Conservation (phyloP, 2,329 filamentous ascomycete genomes). For the Fusarium fracticaudum region DNA sequence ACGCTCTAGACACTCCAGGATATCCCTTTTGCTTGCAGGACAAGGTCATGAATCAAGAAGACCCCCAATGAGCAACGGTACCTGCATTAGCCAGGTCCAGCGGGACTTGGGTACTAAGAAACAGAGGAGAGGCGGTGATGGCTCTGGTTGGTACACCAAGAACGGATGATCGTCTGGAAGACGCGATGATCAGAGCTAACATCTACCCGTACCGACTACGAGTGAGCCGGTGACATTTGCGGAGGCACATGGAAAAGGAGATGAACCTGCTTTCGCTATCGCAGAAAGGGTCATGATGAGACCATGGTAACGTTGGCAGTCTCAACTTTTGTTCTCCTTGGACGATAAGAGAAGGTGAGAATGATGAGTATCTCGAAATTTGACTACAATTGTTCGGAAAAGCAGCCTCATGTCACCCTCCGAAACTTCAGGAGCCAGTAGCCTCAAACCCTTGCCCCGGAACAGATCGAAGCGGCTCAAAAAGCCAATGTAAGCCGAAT, state of each 20-base stretch:
- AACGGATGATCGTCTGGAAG: conserved; percentile 1
- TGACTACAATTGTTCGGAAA: background rate
- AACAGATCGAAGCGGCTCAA: conserved; percentile 11
- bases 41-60: conserved; percentile 29
- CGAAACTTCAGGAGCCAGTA: background rate
- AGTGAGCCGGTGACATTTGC: background rate
- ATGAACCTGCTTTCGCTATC: background rate
- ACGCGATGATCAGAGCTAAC: conserved; percentile 14
- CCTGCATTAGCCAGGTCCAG: conserved; percentile 32
- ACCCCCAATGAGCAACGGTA: conserved; percentile 16
- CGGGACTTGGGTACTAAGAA: conserved; percentile 1
- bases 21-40: conserved; percentile 20
- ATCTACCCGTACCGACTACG: conserved; percentile 14
- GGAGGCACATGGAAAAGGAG: background rate
- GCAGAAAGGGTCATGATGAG: background rate
- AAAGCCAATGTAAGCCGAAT: background rate
- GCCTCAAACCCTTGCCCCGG: background rate
- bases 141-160: conserved; percentile 3
- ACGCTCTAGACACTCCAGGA: conserved; percentile 7
- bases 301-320: background rate
- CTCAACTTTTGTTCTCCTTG: background rate
- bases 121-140: conserved; percentile 7
- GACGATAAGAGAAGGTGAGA: background rate
- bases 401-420: background rate
- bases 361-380: background rate